These are phyloP conservation scores for Pholiota conissans DNA, from an alignment of 768 basidiomycete species.

Conservation along the genomic window DNA sequence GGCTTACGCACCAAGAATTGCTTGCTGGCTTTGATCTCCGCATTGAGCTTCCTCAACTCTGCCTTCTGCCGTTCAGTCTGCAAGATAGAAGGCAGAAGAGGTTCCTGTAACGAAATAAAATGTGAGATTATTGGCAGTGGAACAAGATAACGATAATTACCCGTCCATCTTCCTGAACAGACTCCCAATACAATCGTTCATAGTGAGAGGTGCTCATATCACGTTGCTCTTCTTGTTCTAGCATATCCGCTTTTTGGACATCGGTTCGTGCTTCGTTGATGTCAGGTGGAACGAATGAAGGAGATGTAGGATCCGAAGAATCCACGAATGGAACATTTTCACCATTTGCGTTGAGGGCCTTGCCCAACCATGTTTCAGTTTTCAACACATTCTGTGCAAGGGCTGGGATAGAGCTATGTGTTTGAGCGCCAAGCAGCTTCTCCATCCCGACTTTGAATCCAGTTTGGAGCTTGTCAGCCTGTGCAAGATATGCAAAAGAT, in stretches of 20 bases:
- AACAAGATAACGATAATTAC: conserved; percentile 35
- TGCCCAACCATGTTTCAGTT: neutral
- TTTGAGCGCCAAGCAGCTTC: conserved; percentile 59
- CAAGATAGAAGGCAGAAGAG: conserved; percentile 57
- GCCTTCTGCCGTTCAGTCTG: conserved; percentile 45
- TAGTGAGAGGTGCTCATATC: conserved; percentile 62
- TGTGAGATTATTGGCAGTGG: neutral
- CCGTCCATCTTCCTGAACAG: conserved; percentile 64
- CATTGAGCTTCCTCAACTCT: conserved; percentile 28
- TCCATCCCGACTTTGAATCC: conserved; percentile 87
- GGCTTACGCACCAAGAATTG: conserved; percentile 38
- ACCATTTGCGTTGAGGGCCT: neutral
- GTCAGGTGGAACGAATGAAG: conserved; percentile 1
- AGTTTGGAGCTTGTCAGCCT: conserved; percentile 61
- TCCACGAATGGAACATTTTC: neutral
- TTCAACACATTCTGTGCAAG: neutral
- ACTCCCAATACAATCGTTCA: conserved; percentile 79
- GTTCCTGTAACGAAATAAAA: conserved; percentile 50
- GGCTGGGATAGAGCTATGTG: conserved; percentile 18
- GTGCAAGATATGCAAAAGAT: conserved; percentile 37
- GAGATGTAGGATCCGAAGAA: conserved; percentile 1
- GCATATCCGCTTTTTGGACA: conserved; percentile 58
- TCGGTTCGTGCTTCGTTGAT: conserved; percentile 38
- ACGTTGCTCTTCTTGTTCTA: conserved; percentile 56
- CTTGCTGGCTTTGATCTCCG: conserved; percentile 38